Conservation (phyloP, 1,284 basidiomycete species). For the Irpex rosettiformis region DNA sequence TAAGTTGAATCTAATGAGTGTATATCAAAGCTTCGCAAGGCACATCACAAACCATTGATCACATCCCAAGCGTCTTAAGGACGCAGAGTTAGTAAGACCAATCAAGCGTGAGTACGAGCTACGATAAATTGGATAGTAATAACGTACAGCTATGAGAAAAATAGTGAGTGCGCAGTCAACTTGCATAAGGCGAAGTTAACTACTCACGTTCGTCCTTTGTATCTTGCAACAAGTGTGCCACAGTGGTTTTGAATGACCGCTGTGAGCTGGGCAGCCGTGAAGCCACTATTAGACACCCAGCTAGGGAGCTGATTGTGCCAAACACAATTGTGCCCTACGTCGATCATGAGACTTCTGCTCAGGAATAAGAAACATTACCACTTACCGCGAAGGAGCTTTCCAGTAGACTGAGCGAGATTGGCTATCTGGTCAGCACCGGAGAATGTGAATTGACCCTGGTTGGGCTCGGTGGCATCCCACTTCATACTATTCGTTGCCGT, state of each 20-base stretch:
- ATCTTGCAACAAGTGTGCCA: conserved; percentile 41
- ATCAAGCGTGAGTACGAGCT: no score
- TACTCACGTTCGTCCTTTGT: conserved; percentile 42
- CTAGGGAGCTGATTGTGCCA: conserved; percentile 49
- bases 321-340: conserved; percentile 40
- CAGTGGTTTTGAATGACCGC: conserved; percentile 41
- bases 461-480: conserved; percentile 52
- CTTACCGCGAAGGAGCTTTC: conserved; percentile 38
- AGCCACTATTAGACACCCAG: conserved; percentile 41
- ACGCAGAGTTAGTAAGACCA: no score
- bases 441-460: conserved; percentile 41
- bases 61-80: conserved; percentile 29
- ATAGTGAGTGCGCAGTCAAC: background rate
- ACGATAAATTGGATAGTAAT: conserved; percentile 8
- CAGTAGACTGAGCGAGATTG: conserved; percentile 37
- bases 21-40: background rate
- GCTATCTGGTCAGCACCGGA: conserved; percentile 38
- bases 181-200: background rate
- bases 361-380: background rate
- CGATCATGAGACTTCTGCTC: background rate
- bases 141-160: conserved; percentile 15
- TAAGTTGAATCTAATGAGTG: background rate
- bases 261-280: conserved; percentile 36
- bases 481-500: conserved; percentile 51
- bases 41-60: conserved; percentile 24